Evolutionary conservation across 352 stramenopile species (phyloP).

Genomic region (Pythium oligandrum): DNA sequence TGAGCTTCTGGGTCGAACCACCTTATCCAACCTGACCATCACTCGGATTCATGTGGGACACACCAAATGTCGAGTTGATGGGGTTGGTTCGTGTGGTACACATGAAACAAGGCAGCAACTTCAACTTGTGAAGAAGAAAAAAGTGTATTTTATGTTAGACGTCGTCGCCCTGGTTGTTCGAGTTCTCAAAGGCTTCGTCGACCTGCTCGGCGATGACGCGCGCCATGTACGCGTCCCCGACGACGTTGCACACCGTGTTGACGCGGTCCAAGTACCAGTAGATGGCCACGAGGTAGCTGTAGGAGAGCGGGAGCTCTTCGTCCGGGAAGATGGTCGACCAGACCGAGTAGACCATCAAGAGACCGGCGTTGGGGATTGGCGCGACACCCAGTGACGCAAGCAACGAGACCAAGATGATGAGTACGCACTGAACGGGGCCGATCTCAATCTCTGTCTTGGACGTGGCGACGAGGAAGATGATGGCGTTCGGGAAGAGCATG

Average conservation of each 20-base stretch:
- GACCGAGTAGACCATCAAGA: slow-evolving; percentile 76
- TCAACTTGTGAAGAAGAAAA: no score
- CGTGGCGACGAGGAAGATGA: slow-evolving; percentile 66
- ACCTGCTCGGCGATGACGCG: slow-evolving; percentile 76
- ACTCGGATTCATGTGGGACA: no score
- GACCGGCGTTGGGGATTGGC: slow-evolving; percentile 60
- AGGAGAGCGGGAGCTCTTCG: slow-evolving; percentile 46
- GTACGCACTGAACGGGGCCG: slow-evolving; percentile 37
- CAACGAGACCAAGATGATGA: slow-evolving; percentile 60
- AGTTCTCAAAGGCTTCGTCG: slow-evolving; percentile 45
- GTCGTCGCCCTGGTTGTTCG: not conserved
- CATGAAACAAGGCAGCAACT: no score
- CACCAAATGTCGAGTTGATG: no score
- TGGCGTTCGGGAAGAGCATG: slow-evolving; percentile 62
- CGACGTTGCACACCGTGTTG: slow-evolving; percentile 64
- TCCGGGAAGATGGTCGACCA: slow-evolving; percentile 66
- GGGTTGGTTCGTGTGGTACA: no score
- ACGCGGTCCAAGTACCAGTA: slow-evolving; percentile 71
- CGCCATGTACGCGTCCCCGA: slow-evolving; percentile 64
- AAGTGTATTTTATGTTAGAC: no score
- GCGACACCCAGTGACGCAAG: slow-evolving; percentile 56
- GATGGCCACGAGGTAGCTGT: slow-evolving; percentile 69
- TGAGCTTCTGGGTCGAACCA: no score
- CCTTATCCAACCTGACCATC: no score
- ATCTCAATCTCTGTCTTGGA: slow-evolving; percentile 30